These are phyloP conservation scores for Fragilariopsis cylindrus DNA, from an alignment of 108 stramenopile genomes.

Conservation along the genomic window DNA sequence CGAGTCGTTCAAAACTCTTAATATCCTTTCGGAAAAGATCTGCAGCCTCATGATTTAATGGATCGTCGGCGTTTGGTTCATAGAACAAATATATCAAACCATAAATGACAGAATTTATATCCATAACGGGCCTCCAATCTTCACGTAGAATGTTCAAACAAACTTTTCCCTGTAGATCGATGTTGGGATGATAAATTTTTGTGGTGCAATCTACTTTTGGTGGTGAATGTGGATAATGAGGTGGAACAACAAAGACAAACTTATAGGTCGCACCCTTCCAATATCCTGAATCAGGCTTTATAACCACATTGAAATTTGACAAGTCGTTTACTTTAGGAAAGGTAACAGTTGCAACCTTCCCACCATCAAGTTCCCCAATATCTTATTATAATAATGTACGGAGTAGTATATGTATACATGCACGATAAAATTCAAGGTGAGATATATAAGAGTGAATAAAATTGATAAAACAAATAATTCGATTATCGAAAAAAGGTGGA, in stretches of 20 bases:
- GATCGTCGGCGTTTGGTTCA: constrained; percentile 99
- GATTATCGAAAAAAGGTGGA: neutral
- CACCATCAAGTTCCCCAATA: constrained; percentile 98
- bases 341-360: constrained; percentile 91
- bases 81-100: constrained; percentile 98
- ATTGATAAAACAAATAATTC: neutral
- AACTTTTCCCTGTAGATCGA: constrained; percentile 97
- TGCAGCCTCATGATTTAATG: constrained; percentile 98
- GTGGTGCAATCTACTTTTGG: constrained; percentile 95
- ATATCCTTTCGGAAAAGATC: constrained; percentile 94
- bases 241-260: constrained; percentile 94
- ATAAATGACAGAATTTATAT: constrained; percentile 99
- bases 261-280: constrained; percentile 95
- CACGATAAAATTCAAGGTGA: neutral
- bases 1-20: constrained; percentile 82
- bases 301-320: constrained; percentile 87
- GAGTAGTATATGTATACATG: neutral
- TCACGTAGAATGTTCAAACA: constrained; percentile 97
- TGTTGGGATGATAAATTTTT: constrained; percentile 98
- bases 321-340: constrained; percentile 97
- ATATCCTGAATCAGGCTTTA: constrained; percentile 92
- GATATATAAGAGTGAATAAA: neutral
- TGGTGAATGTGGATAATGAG: constrained; percentile 98
- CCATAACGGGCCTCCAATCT: constrained; percentile 99
- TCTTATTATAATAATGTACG: constrained; percentile 54